Conservation (phyloP, 164 flowering plant species). For the Berberis vulgaris region DNA sequence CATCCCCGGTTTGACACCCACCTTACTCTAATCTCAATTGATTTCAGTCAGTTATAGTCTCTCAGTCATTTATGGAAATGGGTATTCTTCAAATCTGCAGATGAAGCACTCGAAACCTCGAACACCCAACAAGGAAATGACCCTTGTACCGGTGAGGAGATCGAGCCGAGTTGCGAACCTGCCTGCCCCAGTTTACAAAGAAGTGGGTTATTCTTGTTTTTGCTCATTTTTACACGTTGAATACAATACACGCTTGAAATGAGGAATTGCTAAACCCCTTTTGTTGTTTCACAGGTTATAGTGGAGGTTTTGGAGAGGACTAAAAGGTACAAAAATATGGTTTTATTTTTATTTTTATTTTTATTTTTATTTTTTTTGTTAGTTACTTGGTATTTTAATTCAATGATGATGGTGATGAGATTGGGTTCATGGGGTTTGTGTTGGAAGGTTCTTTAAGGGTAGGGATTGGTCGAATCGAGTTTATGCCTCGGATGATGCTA, state of each 20-base stretch:
- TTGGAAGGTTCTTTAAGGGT: background rate
- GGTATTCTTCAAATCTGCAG: constrained; percentile 9
- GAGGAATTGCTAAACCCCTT: background rate
- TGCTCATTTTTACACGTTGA: background rate
- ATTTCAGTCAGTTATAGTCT: background rate
- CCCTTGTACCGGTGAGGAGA: constrained; percentile 31
- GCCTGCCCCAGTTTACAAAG: constrained; percentile 37
- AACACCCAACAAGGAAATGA: constrained; percentile 9
- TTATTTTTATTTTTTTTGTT: too few relatives aligned
- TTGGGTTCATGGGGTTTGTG: background rate
- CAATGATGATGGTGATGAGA: background rate
- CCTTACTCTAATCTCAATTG: background rate
- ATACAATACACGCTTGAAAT: background rate
- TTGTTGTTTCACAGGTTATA: constrained; percentile 13
- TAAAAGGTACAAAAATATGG: constrained; percentile 12
- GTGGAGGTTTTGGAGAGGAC: constrained; percentile 8
- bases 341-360: too few relatives aligned
- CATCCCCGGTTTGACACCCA: constrained; percentile 18
- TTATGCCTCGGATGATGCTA: constrained; percentile 37
- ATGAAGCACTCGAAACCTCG: constrained; percentile 29
- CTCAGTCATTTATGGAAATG: background rate
- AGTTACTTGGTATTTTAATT: too few relatives aligned
- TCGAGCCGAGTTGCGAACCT: constrained; percentile 36
- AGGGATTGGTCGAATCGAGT: constrained; percentile 27
- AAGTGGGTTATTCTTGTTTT: constrained; percentile 14